phyloP scores from a whole-genome alignment of 768 basidiomycete species.

The Boletus pseudopeckii region DNA sequence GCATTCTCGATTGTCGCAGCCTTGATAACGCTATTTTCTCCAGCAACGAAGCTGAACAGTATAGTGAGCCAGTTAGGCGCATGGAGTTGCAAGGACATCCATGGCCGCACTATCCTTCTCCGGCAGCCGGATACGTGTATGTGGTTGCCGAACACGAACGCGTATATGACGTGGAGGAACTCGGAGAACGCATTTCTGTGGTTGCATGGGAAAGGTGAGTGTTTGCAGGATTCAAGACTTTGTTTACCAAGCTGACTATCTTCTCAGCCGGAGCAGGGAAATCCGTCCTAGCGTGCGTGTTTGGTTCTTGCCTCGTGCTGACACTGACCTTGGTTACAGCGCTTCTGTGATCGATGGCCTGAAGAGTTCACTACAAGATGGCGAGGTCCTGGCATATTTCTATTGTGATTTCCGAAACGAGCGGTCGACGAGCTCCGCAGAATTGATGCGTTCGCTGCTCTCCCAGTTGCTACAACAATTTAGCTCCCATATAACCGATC shows the following conservation, averaged over 20 bases:
- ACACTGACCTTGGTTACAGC: background rate
- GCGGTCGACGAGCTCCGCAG: conserved; percentile 1
- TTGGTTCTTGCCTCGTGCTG: rapidly evolving
- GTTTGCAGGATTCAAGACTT: background rate
- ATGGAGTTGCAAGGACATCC: conserved; percentile 2
- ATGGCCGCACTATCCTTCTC: background rate
- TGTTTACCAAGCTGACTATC: background rate
- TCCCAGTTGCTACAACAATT: conserved; percentile 11
- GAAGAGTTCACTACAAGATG: background rate
- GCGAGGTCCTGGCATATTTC: conserved; percentile 8
- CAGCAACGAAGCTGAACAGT: background rate
- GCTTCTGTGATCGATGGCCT: conserved; percentile 14
- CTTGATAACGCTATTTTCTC: background rate
- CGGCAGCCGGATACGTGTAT: conserved; percentile 8
- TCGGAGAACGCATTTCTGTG: conserved; percentile 3
- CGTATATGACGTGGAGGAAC: conserved; percentile 5
- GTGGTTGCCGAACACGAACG: conserved; percentile 6
- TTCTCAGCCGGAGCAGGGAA: conserved; percentile 15
- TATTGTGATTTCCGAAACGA: conserved; percentile 22
- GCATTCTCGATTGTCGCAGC: background rate
- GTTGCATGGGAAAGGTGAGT: conserved; percentile 15
- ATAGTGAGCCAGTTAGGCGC: conserved; percentile 5
- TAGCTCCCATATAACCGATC: background rate
- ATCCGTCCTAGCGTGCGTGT: conserved; percentile 13
- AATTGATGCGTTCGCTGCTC: conserved; percentile 17